phyloP scores from a whole-genome alignment of 805 yeast genomes.

The Myxozyma geophila region DNA sequence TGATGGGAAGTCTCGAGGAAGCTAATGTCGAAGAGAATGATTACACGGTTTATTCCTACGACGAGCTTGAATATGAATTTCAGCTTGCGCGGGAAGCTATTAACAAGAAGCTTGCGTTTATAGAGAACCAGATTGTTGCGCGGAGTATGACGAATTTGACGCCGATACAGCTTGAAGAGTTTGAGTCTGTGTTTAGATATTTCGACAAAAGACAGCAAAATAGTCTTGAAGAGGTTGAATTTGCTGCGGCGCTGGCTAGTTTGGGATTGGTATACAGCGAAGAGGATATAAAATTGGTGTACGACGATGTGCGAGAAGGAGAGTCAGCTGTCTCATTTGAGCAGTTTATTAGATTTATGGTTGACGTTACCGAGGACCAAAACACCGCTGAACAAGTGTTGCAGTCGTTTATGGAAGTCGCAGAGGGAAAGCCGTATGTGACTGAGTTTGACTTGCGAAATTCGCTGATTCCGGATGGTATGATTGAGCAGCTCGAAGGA shows the following conservation, averaged over 20 bases:
- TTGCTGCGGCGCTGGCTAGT: constrained; percentile 50
- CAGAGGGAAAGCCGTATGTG: constrained; percentile 49
- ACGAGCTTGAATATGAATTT: constrained; percentile 49
- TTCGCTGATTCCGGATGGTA: constrained; percentile 45
- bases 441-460: constrained; percentile 48
- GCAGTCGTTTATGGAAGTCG: constrained; percentile 49
- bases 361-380: constrained; percentile 49
- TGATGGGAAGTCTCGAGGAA: constrained; percentile 42
- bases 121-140: constrained; percentile 51
- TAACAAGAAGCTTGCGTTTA: constrained; percentile 49
- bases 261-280: constrained; percentile 49
- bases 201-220: constrained; percentile 48
- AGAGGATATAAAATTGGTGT: constrained; percentile 49
- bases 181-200: constrained; percentile 52
- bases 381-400: constrained; percentile 47
- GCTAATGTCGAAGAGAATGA: constrained; percentile 50
- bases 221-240: constrained; percentile 50
- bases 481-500: constrained; percentile 42
- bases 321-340: constrained; percentile 42
- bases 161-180: constrained; percentile 50
- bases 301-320: constrained; percentile 42
- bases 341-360: constrained; percentile 47
- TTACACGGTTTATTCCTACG: constrained; percentile 45
- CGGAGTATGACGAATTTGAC: constrained; percentile 45
- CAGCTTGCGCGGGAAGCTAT: constrained; percentile 48